phyloP scores from a whole-genome alignment of 306 rosid genomes.

The Luffa aegyptiaca region DNA sequence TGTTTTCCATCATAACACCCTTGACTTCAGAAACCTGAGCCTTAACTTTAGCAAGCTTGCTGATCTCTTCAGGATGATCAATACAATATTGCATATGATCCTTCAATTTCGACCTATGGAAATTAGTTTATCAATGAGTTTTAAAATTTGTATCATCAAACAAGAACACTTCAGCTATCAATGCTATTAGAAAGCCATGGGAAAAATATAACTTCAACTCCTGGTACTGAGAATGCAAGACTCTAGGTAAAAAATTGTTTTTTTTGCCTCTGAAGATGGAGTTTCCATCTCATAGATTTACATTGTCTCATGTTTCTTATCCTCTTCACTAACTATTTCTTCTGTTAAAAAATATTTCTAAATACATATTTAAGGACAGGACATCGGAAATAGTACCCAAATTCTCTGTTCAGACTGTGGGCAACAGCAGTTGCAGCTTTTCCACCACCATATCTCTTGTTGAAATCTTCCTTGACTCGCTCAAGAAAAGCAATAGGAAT shows the following conservation, averaged over 20 bases:
- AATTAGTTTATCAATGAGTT: conserved; percentile 8
- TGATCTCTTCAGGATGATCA: conserved; percentile 96
- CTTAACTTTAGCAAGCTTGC: conserved; percentile 91
- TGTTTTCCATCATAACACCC: conserved; percentile 99
- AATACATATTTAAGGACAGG: background rate
- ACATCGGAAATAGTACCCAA: conserved; percentile 41
- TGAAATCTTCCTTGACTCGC: conserved; percentile 78
- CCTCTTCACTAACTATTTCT: background rate
- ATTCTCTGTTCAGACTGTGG: conserved; percentile 59
- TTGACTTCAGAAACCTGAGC: conserved; percentile 97
- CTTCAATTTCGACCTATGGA: conserved; percentile 66
- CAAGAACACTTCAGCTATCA: background rate
- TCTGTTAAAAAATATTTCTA: background rate
- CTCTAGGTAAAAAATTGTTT: background rate
- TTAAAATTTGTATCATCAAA: background rate
- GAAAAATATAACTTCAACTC: background rate
- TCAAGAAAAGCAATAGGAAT: conserved; percentile 78
- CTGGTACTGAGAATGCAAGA: background rate
- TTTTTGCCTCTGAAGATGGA: background rate
- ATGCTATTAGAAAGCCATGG: background rate
- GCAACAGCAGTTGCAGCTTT: conserved; percentile 75
- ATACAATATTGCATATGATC: conserved; percentile 90
- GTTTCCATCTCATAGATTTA: background rate
- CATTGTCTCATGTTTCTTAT: background rate
- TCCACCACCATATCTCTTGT: conserved; percentile 71